These are phyloP conservation scores for Lipomyces sp. DNA, from an alignment of 805 yeast species.

Conservation along the genomic window DNA sequence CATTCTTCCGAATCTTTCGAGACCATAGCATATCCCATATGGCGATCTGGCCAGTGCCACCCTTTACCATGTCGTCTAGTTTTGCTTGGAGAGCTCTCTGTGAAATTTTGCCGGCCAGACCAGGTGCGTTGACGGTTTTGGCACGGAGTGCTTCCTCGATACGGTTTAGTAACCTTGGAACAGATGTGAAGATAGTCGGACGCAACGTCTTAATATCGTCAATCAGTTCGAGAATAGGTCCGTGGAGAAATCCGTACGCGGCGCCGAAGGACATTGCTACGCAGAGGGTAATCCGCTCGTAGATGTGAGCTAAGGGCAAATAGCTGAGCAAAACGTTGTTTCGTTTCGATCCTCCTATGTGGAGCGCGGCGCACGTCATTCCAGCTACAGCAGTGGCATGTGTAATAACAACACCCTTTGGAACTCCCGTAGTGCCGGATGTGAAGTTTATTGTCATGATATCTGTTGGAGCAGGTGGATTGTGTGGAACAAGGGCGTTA, in stretches of 20 bases:
- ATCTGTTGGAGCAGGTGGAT: constrained; percentile 58
- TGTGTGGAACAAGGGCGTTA: constrained; percentile 53
- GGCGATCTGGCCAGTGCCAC: constrained; percentile 48
- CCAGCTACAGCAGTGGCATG: constrained; percentile 50
- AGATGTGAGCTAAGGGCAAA: constrained; percentile 64
- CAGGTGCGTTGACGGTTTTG: constrained; percentile 52
- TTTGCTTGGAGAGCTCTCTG: constrained; percentile 52
- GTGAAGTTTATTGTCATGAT: constrained; percentile 70
- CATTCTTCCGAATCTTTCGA: constrained; percentile 52
- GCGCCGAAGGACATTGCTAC: constrained; percentile 55
- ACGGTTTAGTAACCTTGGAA: constrained; percentile 67
- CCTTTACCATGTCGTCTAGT: constrained; percentile 45
- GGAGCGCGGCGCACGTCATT: constrained; percentile 14
- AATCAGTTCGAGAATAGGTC: constrained; percentile 56
- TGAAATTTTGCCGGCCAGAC: constrained; percentile 51
- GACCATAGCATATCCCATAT: constrained; percentile 50
- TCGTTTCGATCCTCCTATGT: constrained; percentile 44
- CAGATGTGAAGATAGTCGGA: constrained; percentile 60
- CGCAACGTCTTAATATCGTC: constrained; percentile 62
- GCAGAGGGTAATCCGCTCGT: constrained; percentile 55
- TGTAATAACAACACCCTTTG: constrained; percentile 68
- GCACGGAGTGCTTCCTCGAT: constrained; percentile 66
- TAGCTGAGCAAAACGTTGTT: constrained; percentile 48
- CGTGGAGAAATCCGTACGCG: constrained; percentile 60
- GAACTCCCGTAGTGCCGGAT: constrained; percentile 78